phyloP scores from a whole-genome alignment of 2,329 filamentous ascomycete species.

The Rosellinia necatrix region DNA sequence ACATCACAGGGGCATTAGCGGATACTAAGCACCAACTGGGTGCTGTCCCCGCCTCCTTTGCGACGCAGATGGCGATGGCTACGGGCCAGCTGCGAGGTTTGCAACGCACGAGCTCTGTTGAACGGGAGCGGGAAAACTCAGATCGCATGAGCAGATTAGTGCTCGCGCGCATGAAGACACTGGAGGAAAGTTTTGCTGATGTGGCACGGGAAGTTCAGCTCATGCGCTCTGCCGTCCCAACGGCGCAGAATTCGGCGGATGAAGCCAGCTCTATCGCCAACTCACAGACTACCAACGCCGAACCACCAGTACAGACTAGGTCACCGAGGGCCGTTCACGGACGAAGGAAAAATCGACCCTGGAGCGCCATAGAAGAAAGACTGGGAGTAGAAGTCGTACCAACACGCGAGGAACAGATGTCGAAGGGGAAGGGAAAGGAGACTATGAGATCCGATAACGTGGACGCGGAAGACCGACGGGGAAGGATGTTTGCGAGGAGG shows the following conservation, averaged over 20 bases:
- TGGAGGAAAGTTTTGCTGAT: constrained; percentile 89
- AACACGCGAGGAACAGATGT: constrained; percentile 36
- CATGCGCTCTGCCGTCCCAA: constrained; percentile 53
- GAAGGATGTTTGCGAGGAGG: constrained; percentile 39
- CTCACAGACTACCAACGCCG: constrained; percentile 1
- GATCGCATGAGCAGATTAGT: constrained; percentile 81
- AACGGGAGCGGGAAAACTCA: constrained; percentile 49
- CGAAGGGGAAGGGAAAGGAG: constrained; percentile 56
- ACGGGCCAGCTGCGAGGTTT: constrained; percentile 61
- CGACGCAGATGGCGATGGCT: constrained; percentile 78
- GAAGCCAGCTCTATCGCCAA: constrained; percentile 41
- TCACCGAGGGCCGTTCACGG: constrained; percentile 2
- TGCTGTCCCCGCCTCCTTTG: constrained; percentile 74
- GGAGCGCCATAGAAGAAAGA: constrained; percentile 49
- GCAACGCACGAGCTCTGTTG: constrained; percentile 40
- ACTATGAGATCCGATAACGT: constrained; percentile 44
- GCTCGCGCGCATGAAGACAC: constrained; percentile 86
- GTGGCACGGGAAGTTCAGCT: constrained; percentile 81
- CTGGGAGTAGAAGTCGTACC: constrained; percentile 28
- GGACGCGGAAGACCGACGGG: constrained; percentile 39
- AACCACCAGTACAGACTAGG: constrained; percentile 3
- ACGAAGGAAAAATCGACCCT: constrained; percentile 41
- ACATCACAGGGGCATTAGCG: constrained; percentile 58
- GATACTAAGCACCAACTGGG: constrained; percentile 65
- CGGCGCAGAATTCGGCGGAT: constrained; percentile 57